These are phyloP conservation scores for Myxozyma neotropica DNA, from an alignment of 805 yeast species.

Conservation along the genomic window DNA sequence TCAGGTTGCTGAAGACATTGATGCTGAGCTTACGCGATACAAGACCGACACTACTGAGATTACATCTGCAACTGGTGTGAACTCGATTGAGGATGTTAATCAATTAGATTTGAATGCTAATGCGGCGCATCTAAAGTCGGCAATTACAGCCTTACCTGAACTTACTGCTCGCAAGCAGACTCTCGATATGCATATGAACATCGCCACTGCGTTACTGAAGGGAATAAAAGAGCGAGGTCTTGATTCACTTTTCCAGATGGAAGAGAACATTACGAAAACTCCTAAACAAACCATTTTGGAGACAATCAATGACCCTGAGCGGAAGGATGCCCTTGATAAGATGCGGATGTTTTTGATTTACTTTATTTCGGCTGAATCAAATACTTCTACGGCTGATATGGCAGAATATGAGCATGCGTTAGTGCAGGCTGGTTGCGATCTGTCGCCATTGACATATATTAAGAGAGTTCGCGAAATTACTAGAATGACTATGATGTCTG, in stretches of 20 bases:
- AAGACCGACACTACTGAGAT: slow-evolving; percentile 86
- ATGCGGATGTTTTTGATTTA: slow-evolving; percentile 85
- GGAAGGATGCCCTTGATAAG: slow-evolving; percentile 65
- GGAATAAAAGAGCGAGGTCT: slow-evolving; percentile 83
- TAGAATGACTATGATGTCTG: slow-evolving; percentile 49
- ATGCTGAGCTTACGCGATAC: slow-evolving; percentile 74
- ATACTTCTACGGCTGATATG: slow-evolving; percentile 53
- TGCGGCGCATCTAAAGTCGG: slow-evolving; percentile 53
- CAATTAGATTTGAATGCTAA: slow-evolving; percentile 40
- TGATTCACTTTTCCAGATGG: slow-evolving; percentile 92
- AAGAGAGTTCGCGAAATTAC: slow-evolving; percentile 78
- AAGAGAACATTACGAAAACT: slow-evolving; percentile 64
- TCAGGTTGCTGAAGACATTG: slow-evolving; percentile 97
- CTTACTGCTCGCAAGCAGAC: slow-evolving; percentile 82
- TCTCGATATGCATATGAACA: slow-evolving; percentile 96
- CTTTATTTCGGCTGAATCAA: slow-evolving; percentile 51
- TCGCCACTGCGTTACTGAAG: slow-evolving; percentile 77
- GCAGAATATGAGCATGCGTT: slow-evolving; percentile 68
- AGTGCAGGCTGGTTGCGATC: slow-evolving; percentile 55
- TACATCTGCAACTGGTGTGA: slow-evolving; percentile 72
- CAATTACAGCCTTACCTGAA: slow-evolving; percentile 90
- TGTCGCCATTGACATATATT: slow-evolving; percentile 69
- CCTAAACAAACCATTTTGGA: slow-evolving; percentile 60
- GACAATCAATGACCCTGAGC: slow-evolving; percentile 56
- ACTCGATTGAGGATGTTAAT: slow-evolving; percentile 74